These are phyloP conservation scores for Xylaria longipes DNA, from an alignment of 495 filamentous ascomycete genomes.

Conservation along the genomic window DNA sequence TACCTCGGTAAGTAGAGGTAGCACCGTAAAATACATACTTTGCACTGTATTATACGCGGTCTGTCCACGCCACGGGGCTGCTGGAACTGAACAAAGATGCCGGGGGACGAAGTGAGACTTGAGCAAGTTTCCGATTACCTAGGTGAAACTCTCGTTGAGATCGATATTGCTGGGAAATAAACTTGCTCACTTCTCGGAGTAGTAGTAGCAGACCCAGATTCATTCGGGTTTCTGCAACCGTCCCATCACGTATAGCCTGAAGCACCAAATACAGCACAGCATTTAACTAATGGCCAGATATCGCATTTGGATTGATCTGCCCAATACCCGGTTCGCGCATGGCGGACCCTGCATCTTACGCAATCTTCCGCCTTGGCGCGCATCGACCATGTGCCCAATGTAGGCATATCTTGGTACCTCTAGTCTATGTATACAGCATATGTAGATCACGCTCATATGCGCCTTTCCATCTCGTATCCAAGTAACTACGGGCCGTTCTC, in stretches of 20 bases:
- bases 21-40: background rate
- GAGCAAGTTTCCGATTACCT: constrained; percentile 37
- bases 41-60: background rate
- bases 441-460: background rate
- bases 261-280: background rate
- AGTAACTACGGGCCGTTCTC: background rate
- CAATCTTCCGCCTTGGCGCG: constrained; percentile 13
- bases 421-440: background rate
- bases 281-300: background rate
- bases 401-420: background rate
- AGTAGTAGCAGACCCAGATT: background rate
- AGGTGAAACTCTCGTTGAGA: constrained; percentile 30
- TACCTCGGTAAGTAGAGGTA: too few relatives aligned
- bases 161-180: constrained; percentile 12
- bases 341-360: constrained; percentile 9
- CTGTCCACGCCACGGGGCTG: background rate
- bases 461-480: background rate
- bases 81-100: background rate
- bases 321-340: constrained; percentile 3
- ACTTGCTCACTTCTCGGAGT: constrained; percentile 31
- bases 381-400: background rate
- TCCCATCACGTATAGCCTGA: constrained; percentile 23
- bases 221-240: background rate
- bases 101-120: constrained; percentile 34
- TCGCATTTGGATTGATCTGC: constrained; percentile 2